A percentile compares a stretch with the other conserved stretches of the same genome.
Evolutionary conservation across 2,329 filamentous ascomycete genomes (phyloP).

Genomic region (Grosmannia huntii): DNA sequence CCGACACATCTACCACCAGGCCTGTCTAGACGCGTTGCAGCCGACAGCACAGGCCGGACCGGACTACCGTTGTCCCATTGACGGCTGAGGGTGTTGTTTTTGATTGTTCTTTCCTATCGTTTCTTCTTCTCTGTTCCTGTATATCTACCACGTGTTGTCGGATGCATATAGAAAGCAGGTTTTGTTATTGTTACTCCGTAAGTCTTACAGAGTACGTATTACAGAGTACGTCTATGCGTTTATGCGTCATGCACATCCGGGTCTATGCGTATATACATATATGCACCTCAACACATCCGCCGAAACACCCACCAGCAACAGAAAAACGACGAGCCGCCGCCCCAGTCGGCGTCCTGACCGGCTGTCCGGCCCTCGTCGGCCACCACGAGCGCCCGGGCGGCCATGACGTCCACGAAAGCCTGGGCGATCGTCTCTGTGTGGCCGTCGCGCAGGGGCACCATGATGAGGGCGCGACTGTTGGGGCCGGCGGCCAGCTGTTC

Average conservation of each 20-base stretch:
- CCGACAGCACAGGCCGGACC: constrained; percentile 29
- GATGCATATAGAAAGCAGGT: too few relatives aligned
- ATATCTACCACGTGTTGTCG: too few relatives aligned
- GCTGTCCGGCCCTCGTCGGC: constrained; percentile 50
- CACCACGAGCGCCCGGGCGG: constrained; percentile 35
- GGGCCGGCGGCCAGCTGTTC: constrained; percentile 50
- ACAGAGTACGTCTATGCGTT: background rate
- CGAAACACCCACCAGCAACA: constrained; percentile 12
- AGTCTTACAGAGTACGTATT: too few relatives aligned
- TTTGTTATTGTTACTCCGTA: too few relatives aligned
- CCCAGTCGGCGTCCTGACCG: constrained; percentile 61
- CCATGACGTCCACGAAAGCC: constrained; percentile 52
- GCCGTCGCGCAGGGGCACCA: constrained; percentile 66
- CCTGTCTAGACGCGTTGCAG: constrained; percentile 50
- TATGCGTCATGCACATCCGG: too few relatives aligned
- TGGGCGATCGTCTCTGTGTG: constrained; percentile 48
- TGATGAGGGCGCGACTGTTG: constrained; percentile 45
- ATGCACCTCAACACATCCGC: background rate
- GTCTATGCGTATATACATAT: background rate
- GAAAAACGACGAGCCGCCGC: constrained; percentile 18
- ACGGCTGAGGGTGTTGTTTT: constrained; percentile 25
- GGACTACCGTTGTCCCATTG: constrained; percentile 44
- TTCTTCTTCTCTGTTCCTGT: too few relatives aligned
- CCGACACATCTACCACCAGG: constrained; percentile 57
- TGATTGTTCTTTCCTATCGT: too few relatives aligned